Conservation (phyloP, 2,329 filamentous ascomycete genomes). For the Colletotrichum sp. region DNA sequence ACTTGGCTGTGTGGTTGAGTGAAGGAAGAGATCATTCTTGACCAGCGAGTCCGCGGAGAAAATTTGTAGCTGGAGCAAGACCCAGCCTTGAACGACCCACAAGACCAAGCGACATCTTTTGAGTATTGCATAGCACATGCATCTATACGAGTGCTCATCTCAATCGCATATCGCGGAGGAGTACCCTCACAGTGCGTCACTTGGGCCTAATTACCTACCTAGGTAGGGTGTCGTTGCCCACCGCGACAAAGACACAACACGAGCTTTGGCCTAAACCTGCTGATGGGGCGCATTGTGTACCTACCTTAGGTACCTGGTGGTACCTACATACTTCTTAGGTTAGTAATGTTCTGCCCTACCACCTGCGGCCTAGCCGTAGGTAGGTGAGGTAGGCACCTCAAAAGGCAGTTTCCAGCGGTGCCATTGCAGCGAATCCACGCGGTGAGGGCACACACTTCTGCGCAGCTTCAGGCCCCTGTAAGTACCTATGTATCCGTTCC, state of each 20-base stretch:
- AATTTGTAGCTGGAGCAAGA: background rate
- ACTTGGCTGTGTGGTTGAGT: background rate
- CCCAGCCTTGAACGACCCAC: background rate
- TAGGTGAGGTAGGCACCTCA: background rate
- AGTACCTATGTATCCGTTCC: background rate
- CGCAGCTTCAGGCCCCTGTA: background rate
- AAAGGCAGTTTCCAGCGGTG: background rate
- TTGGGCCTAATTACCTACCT: background rate
- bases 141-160: background rate
- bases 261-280: background rate
- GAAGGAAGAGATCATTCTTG: rapidly evolving
- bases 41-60: background rate
- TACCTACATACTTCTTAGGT: background rate
- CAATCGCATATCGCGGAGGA: background rate
- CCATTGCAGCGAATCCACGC: background rate
- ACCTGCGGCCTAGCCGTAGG: background rate
- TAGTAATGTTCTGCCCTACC: background rate
- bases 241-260: background rate
- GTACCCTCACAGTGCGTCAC: background rate
- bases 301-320: too few relatives aligned
- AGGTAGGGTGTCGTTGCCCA: background rate
- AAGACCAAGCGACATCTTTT: background rate
- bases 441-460: background rate
- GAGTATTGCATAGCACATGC: background rate
- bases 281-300: background rate